These are phyloP conservation scores for Xylariaceae sp. DNA, from an alignment of 2,329 filamentous ascomycete species.

Conservation along the genomic window DNA sequence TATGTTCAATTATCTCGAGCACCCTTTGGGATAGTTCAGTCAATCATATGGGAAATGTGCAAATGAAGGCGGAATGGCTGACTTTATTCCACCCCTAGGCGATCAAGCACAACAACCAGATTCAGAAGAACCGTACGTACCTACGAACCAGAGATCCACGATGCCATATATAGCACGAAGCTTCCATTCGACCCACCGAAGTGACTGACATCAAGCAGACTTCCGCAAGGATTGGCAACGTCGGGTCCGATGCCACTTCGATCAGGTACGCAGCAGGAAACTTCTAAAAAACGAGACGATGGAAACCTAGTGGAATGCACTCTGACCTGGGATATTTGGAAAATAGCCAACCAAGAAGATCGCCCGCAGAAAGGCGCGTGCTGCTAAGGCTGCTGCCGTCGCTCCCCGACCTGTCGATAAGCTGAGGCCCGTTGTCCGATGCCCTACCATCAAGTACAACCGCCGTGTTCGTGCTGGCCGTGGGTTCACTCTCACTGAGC, in stretches of 20 bases:
- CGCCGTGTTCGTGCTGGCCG: constrained; percentile 93
- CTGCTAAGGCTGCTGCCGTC: constrained; percentile 92
- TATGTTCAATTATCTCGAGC: constrained; percentile 24
- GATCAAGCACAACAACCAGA: constrained; percentile 99
- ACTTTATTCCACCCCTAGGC: constrained; percentile 64
- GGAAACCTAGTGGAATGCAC: constrained; percentile 22
- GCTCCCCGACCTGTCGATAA: constrained; percentile 97
- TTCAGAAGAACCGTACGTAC: constrained; percentile 88
- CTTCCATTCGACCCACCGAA: constrained; percentile 24
- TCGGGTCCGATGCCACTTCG: constrained; percentile 98
- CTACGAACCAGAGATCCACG: constrained; percentile 27
- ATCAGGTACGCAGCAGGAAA: constrained; percentile 74
- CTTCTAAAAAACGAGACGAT: constrained; percentile 38
- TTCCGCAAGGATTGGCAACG: constrained; percentile 99
- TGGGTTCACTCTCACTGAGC: constrained; percentile 96
- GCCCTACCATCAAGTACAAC: constrained; percentile 99
- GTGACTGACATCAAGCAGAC: constrained; percentile 63
- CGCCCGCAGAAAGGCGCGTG: constrained; percentile 87
- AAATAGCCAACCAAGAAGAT: constrained; percentile 92
- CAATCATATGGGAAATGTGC: constrained; percentile 29
- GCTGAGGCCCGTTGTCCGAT: constrained; percentile 94
- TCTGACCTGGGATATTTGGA: constrained; percentile 30
- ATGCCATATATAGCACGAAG: constrained; percentile 11
- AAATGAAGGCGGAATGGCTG: too few species aligned
- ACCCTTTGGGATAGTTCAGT: constrained; percentile 10